Base-by-base conservation (phyloP, 148 eudicot genomes). In the Mesembryanthemum crystallinum region DNA sequence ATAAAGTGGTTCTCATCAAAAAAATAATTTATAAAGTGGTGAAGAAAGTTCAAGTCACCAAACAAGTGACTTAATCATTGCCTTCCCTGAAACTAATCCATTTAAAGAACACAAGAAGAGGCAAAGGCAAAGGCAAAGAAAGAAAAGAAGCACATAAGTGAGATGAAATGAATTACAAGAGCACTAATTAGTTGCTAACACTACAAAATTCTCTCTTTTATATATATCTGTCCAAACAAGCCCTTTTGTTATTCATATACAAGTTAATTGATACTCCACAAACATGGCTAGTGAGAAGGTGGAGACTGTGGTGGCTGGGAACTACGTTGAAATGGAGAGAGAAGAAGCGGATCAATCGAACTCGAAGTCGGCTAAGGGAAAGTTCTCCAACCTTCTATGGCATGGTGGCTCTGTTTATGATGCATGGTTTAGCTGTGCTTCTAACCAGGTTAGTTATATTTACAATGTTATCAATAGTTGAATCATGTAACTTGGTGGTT, bases 321-420 rank as follows among this genome's bases (percentile, higher is more conserved):
- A 92, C 75, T 90, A 92, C 49, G 71, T 86, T 5, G 96, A 92
- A 76, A 92, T 92, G 96, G 97, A 92, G 63, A 83, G 85, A 58
- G 97, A 88, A 75, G 88, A 78, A 33, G 84, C 61, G 8, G 28
- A 73, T 20, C 69, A 77, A 42, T 39, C 82, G 3, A 71, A 51
- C 61, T 77, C 86, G 13, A 67, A 28, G 24, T 75, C 83, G 10
- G 18, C 71, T 24, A 90, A 86, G 86, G 64, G 75, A 72, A 88
- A 82, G 52, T 18, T 90, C 1, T 90, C 95, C 7, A 87, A 79
- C 13, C 62, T 92, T 17, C 84, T 92, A 42, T 92, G 98, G 98
- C 88, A 92, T 76, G 98, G 98, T 64, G 98, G 98, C 59, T 92
- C 98, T 0, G 96, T 88, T 71, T 92, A 90, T 84, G 98, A 92